Evolutionary conservation across 2,329 filamentous ascomycete genomes (phyloP), one percentile per base, ranked within the genome.

Genomic region (Aspergillus aculeatinus): DNA sequence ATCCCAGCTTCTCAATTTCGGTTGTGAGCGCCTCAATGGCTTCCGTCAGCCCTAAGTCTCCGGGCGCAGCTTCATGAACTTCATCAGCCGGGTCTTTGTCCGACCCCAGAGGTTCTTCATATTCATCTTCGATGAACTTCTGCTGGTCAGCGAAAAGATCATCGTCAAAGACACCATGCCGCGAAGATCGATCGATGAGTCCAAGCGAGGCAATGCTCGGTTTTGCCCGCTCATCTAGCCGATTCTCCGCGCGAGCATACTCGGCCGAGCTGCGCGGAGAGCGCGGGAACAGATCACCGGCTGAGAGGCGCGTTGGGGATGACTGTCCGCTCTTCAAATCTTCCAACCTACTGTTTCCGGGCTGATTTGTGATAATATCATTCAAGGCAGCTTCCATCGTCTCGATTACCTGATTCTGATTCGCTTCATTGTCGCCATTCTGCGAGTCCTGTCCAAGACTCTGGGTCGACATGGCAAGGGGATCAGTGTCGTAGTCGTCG

Each of bases 121-220:
- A 87, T 68, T 96, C 92, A 67, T 97, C 94, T 55, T 93, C 89
- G 5, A 93, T 81, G 66, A 92, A 92, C 68, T 88, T 92, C 68
- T 77, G 73, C 70, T 96, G 91, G 64, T 98, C 94, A 1, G 88
- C 89, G 72, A 97, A 98, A 5, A 99, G 84, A 71, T 98, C 92
- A 71, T 98, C 91, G 66, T 96, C 91, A 74, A 99, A 99, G 2
- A 99, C 95, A 1, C 94, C 93, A 60, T 93, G 92, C 23, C 92
- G 88, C 16, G 91, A 92, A 14, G 91, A 90, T 5, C 89, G 89
- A 61, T 92, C 96, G 2, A 99, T 91, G 5, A 99, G 84, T 0
- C 95, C 95, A 3, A 99, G 79, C 0, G 95, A 97, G 11, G 94
- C 89, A 64, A 99, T 87, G 71, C 91, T 99, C 25, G 92, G 93